These are phyloP conservation scores for Volutella citrinella DNA, from an alignment of 2,329 filamentous ascomycete species.

Conservation along the genomic window DNA sequence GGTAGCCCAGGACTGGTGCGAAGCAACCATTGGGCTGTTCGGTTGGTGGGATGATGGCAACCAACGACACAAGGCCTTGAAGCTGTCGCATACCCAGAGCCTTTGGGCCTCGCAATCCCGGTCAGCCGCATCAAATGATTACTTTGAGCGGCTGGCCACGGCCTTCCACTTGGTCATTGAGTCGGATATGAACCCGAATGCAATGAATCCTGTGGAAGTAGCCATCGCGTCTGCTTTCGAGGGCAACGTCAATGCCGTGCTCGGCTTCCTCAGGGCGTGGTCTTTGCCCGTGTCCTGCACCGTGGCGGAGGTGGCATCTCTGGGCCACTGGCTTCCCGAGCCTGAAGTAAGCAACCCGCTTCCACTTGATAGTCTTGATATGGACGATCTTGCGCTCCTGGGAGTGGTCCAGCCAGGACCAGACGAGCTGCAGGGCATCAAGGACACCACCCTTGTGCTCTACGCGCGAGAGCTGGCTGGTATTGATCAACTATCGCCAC, in stretches of 20 bases:
- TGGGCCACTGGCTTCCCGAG: slow-evolving; percentile 75
- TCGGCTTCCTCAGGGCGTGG: slow-evolving; percentile 74
- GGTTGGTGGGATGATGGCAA: slow-evolving; percentile 91
- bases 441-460: slow-evolving; percentile 73
- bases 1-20: slow-evolving; percentile 85
- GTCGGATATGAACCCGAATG: slow-evolving; percentile 74
- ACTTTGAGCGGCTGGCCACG: slow-evolving; percentile 69
- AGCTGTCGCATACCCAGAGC: slow-evolving; percentile 38
- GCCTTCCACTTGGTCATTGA: slow-evolving; percentile 67
- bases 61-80: slow-evolving; percentile 38
- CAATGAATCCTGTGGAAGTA: slow-evolving; percentile 72
- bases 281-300: slow-evolving; percentile 76
- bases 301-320: slow-evolving; percentile 78
- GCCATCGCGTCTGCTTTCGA: slow-evolving; percentile 80
- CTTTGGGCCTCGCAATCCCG: slow-evolving; percentile 35
- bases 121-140: slow-evolving; percentile 59
- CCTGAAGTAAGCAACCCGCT: slow-evolving; percentile 40
- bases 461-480: slow-evolving; percentile 70
- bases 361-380: slow-evolving; percentile 66
- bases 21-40: slow-evolving; percentile 78
- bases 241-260: slow-evolving; percentile 72
- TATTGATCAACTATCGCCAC: slow-evolving; percentile 45
- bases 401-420: slow-evolving; percentile 60
- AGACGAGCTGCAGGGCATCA: slow-evolving; percentile 62
- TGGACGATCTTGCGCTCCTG: slow-evolving; percentile 81